Conservation (phyloP, 192 early-diverging fungal species). For the Coemansia furcata region DNA sequence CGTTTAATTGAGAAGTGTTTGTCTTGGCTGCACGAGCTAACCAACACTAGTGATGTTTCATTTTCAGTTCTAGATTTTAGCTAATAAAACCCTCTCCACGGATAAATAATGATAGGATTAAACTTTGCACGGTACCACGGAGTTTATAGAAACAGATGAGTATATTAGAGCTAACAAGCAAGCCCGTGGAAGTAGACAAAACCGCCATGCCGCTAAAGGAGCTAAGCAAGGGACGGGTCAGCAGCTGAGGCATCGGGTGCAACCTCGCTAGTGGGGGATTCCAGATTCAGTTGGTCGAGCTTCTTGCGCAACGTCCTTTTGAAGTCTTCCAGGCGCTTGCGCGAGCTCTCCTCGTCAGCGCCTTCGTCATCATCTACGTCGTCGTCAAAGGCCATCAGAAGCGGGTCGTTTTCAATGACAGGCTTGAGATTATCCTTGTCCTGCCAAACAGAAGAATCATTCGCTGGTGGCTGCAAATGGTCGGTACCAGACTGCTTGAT, state of each 20-base stretch:
- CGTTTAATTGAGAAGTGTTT: background rate
- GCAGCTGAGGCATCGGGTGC: background rate
- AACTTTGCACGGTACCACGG: background rate
- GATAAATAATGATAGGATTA: background rate
- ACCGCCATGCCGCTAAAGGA: background rate
- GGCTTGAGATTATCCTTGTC: slow-evolving; percentile 76
- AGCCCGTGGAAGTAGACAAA: background rate
- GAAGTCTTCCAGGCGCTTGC: slow-evolving; percentile 30
- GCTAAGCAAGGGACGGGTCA: background rate
- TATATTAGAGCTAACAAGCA: background rate
- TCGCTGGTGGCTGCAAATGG: slow-evolving; percentile 52
- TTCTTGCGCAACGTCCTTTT: slow-evolving; percentile 37
- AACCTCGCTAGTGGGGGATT: slow-evolving; percentile 1
- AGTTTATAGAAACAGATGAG: background rate
- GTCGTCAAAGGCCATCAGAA: slow-evolving; percentile 71
- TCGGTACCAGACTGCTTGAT: slow-evolving; percentile 57
- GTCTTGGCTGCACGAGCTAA: background rate
- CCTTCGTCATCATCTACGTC: slow-evolving; percentile 54
- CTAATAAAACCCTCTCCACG: background rate
- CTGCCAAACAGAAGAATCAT: slow-evolving; percentile 64
- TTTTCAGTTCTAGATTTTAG: background rate
- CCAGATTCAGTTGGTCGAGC: slow-evolving; percentile 21
- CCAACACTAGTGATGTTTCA: background rate
- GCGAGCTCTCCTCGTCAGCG: slow-evolving; percentile 32
- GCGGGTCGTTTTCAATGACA: slow-evolving; percentile 80